Evolutionary conservation across 2,329 filamentous ascomycete species (phyloP).

Genomic region (Sporothrix globosa): DNA sequence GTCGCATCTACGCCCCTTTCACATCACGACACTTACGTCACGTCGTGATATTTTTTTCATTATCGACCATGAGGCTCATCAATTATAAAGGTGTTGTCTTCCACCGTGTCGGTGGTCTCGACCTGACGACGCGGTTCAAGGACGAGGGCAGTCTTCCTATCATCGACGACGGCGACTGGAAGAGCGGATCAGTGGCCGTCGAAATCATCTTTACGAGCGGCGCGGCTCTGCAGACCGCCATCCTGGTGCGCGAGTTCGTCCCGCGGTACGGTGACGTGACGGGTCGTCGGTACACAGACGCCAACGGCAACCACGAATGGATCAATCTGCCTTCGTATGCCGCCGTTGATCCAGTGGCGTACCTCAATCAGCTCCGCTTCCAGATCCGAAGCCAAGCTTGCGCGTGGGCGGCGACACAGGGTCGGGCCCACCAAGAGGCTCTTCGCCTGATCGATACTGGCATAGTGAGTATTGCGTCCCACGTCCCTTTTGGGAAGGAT

Average conservation of each 20-base stretch:
- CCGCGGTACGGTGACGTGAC: conserved; percentile 33
- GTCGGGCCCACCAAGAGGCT: conserved; percentile 34
- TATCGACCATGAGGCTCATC: conserved; percentile 31
- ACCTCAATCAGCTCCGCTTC: not conserved
- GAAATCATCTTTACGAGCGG: conserved; percentile 33
- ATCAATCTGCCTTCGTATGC: conserved; percentile 33
- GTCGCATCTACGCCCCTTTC: too few relatives aligned
- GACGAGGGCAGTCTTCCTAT: conserved; percentile 24
- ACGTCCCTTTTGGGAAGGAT: not conserved
- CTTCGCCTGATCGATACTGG: conserved; percentile 29
- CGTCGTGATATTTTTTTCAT: not conserved
- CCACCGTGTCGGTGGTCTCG: conserved; percentile 35
- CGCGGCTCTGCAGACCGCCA: conserved; percentile 13
- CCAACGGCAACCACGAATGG: conserved; percentile 31
- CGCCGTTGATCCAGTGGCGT: conserved; percentile 27
- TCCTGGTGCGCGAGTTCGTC: conserved; percentile 30
- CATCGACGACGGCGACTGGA: conserved; percentile 32
- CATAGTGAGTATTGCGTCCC: conserved; percentile 22
- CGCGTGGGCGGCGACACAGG: conserved; percentile 28
- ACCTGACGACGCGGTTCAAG: conserved; percentile 34
- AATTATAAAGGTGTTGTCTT: conserved; percentile 28
- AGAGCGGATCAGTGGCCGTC: not conserved
- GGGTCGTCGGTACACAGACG: conserved; percentile 34
- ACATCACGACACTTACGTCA: not conserved
- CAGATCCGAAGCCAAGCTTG: conserved; percentile 4